phyloP scores from a whole-genome alignment of 371 early-diverging fungal genomes.

The Haplosporangium sp. region DNA sequence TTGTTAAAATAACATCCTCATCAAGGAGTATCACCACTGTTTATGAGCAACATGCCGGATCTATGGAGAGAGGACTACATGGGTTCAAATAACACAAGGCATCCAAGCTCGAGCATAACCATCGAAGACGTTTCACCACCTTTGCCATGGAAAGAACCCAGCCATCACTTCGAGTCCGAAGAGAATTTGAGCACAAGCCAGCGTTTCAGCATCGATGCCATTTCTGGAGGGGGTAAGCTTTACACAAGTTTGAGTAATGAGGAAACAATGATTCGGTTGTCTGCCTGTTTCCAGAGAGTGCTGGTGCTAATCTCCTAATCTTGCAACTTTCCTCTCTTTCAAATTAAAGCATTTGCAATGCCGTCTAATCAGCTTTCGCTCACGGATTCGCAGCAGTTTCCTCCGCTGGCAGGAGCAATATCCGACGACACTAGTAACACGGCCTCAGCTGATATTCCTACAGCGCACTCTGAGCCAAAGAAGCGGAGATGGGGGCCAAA shows the following conservation, averaged over 20 bases:
- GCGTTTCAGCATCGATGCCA: constrained; percentile 41
- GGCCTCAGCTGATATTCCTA: neutral
- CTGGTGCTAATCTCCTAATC: neutral
- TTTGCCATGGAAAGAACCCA: constrained; percentile 31
- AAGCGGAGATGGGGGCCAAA: constrained; percentile 40
- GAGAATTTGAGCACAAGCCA: constrained; percentile 21
- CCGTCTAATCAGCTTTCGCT: constrained; percentile 18
- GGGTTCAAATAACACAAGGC: constrained; percentile 2
- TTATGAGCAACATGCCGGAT: constrained; percentile 19
- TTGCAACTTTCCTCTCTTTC: neutral
- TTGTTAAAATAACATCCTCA: too few species aligned
- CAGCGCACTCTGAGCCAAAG: constrained; percentile 13
- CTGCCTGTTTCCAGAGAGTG: too few species aligned
- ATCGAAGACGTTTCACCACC: constrained; percentile 44
- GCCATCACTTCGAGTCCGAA: constrained; percentile 1
- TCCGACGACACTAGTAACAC: neutral
- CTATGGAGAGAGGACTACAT: constrained; percentile 20
- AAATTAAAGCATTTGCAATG: constrained; percentile 27
- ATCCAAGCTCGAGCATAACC: constrained; percentile 20
- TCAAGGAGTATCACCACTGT: neutral
- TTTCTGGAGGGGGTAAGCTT: constrained; percentile 38
- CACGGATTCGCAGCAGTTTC: constrained; percentile 14
- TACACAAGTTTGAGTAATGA: neutral
- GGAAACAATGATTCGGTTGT: neutral
- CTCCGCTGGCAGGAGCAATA: neutral